Conservation (phyloP, 306 rosid species). For the Dalbergia cochinchinensis region DNA sequence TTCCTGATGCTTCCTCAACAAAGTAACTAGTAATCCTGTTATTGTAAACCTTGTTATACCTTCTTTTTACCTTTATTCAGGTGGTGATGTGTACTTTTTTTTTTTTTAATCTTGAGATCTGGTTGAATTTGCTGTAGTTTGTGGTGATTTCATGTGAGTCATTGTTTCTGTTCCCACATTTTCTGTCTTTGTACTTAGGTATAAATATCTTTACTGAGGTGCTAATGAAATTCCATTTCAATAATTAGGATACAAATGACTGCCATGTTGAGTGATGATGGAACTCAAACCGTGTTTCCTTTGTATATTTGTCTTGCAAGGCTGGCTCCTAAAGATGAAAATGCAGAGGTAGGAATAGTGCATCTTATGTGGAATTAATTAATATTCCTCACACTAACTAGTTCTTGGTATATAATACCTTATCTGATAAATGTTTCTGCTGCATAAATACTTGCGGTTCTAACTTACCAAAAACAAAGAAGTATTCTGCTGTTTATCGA, state of each 20-base stretch:
- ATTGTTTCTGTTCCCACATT: slow-evolving; percentile 28
- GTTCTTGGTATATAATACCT: slow-evolving; percentile 21
- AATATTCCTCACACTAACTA: slow-evolving; percentile 3
- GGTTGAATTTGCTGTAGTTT: slow-evolving; percentile 35
- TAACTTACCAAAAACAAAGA: slow-evolving; percentile 31
- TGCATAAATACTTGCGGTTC: slow-evolving; percentile 32
- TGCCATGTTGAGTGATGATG: slow-evolving; percentile 54
- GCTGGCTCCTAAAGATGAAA: slow-evolving; percentile 54
- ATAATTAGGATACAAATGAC: slow-evolving; percentile 75
- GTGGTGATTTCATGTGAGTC: slow-evolving; percentile 33
- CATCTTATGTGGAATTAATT: slow-evolving; percentile 34
- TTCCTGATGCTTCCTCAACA: slow-evolving; percentile 33
- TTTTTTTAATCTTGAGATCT: not conserved
- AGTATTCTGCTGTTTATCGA: slow-evolving; percentile 70
- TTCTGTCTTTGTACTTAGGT: slow-evolving; percentile 17
- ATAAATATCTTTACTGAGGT: slow-evolving; percentile 35
- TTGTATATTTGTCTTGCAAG: slow-evolving; percentile 74
- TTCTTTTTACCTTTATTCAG: slow-evolving; percentile 29
- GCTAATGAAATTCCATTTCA: slow-evolving; percentile 47
- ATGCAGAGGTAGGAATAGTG: slow-evolving; percentile 63
- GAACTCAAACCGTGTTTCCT: slow-evolving; percentile 63
- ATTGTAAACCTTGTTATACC: slow-evolving; percentile 26
- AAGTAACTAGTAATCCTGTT: not conserved
- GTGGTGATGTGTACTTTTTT: not conserved
- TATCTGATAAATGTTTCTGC: slow-evolving; percentile 28